These are phyloP conservation scores for Bipolaris bicolor DNA, from an alignment of 2,329 filamentous ascomycete species.

Conservation along the genomic window DNA sequence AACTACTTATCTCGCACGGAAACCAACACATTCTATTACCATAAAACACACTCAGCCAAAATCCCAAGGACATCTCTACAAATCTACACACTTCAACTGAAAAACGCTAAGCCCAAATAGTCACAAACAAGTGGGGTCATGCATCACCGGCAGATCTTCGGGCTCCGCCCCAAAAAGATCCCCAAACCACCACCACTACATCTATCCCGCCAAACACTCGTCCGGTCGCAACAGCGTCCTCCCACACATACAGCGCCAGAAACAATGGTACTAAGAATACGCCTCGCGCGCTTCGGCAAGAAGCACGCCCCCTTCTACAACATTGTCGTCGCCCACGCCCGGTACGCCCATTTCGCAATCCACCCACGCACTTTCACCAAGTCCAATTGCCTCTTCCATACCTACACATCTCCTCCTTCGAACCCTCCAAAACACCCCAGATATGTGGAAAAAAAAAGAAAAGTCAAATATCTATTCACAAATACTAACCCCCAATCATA, in stretches of 20 bases:
- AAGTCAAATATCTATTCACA: neutral
- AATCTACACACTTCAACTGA: neutral
- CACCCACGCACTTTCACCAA: no score
- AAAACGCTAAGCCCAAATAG: no score
- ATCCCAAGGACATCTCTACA: neutral
- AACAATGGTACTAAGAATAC: constrained; percentile 88
- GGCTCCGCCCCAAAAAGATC: constrained; percentile 18
- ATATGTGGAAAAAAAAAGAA: neutral
- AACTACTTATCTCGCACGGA: no score
- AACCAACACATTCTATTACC: no score
- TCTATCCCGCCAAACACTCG: neutral
- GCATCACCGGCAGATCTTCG: constrained; percentile 19
- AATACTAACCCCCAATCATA: neutral
- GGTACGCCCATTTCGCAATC: constrained; percentile 60
- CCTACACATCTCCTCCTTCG: no score
- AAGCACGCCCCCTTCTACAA: constrained; percentile 93
- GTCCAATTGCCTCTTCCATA: no score
- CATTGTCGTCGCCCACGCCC: constrained; percentile 91
- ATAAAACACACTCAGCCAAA: no score
- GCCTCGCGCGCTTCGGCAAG: constrained; percentile 90
- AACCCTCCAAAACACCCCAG: no score
- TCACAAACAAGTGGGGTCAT: no score
- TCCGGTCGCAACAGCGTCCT: neutral
- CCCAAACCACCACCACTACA: constrained; percentile 8
- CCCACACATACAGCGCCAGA: neutral